Evolutionary conservation across 768 basidiomycete species (phyloP).

Genomic region (Trametes cinnabarina): DNA sequence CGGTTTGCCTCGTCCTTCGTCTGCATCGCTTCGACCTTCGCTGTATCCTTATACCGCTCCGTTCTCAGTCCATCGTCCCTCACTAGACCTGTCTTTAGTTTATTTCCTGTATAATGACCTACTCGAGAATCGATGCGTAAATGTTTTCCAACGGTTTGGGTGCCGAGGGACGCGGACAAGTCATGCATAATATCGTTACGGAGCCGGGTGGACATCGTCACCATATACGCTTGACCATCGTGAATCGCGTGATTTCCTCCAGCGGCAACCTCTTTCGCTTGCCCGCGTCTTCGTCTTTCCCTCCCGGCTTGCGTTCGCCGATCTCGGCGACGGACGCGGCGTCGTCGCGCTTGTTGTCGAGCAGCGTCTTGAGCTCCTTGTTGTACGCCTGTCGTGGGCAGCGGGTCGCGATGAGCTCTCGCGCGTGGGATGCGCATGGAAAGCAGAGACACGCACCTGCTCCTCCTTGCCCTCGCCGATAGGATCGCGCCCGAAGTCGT

Average conservation of each 20-base stretch:
- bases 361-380: conserved; percentile 68
- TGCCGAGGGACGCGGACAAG: too few relatives aligned
- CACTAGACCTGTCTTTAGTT: neutral
- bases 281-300: conserved; percentile 26
- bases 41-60: neutral
- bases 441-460: conserved; percentile 50
- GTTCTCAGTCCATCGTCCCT: neutral
- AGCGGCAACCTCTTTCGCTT: conserved; percentile 67
- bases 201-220: conserved; percentile 24
- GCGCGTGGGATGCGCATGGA: neutral
- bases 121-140: neutral
- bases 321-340: conserved; percentile 66
- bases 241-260: conserved; percentile 90
- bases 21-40: neutral
- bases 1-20: neutral
- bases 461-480: conserved; percentile 91
- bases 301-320: conserved; percentile 46
- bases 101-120: too few relatives aligned
- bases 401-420: neutral
- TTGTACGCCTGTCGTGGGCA: conserved; percentile 63
- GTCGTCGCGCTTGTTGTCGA: conserved; percentile 71
- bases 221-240: conserved; percentile 94
- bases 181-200: too few relatives aligned
- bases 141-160: neutral
- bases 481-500: conserved; percentile 87